phyloP scores from a whole-genome alignment of 768 basidiomycete species.

The Pholiota microspora region DNA sequence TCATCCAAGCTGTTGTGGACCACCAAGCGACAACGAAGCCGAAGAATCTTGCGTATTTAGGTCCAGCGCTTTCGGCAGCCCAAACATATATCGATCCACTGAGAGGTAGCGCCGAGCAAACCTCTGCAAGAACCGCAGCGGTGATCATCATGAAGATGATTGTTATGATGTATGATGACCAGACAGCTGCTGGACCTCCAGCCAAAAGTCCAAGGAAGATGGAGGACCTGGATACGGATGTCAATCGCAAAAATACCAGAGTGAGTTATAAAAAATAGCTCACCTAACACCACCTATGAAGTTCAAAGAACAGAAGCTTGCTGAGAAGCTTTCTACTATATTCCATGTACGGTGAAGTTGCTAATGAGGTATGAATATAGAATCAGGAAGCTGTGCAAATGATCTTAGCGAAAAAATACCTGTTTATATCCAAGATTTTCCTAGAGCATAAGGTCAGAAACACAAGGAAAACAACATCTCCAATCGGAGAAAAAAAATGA shows the following conservation, averaged over 20 bases:
- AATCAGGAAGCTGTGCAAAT: background rate
- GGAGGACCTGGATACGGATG: constrained; percentile 49
- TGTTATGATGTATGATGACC: constrained; percentile 80
- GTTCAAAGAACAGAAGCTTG: constrained; percentile 86
- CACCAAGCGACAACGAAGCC: constrained; percentile 94
- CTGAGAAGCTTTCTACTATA: constrained; percentile 80
- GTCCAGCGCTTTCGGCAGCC: constrained; percentile 91
- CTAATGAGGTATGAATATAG: constrained; percentile 33
- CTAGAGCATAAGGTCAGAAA: constrained; percentile 58
- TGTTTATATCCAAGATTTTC: constrained; percentile 78
- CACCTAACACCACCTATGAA: constrained; percentile 88
- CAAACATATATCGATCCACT: constrained; percentile 94
- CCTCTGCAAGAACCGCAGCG: constrained; percentile 83
- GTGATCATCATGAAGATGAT: constrained; percentile 88
- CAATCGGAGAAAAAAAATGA: constrained; percentile 34
- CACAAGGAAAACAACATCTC: constrained; percentile 31
- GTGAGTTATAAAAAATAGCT: background rate
- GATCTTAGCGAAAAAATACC: constrained; percentile 36
- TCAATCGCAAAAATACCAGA: background rate
- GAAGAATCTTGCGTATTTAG: constrained; percentile 81
- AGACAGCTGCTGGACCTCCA: constrained; percentile 85
- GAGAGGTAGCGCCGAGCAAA: constrained; percentile 84
- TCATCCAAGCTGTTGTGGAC: constrained; percentile 96
- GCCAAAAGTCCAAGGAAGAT: constrained; percentile 81
- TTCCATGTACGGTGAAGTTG: constrained; percentile 87